Evolutionary conservation across 2,329 filamentous ascomycete genomes (phyloP).

Genomic region (Hirsutella minnesotensis): DNA sequence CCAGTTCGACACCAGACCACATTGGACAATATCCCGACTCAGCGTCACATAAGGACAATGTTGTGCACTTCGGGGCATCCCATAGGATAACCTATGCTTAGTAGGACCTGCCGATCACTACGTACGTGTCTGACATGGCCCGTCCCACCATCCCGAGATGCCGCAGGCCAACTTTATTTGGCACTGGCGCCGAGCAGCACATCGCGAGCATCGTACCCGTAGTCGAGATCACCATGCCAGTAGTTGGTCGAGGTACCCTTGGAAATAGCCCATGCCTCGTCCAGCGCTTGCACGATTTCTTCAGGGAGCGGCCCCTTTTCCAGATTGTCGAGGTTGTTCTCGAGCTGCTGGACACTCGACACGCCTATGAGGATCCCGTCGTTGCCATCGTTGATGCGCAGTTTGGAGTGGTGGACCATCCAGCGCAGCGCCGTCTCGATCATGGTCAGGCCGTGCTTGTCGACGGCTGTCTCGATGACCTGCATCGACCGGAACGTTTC

Average conservation of each 20-base stretch:
- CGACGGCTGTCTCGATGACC: slow-evolving; percentile 53
- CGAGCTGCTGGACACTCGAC: slow-evolving; percentile 44
- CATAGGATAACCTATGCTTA: too few species aligned
- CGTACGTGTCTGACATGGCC: too few species aligned
- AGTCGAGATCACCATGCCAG: slow-evolving; percentile 50
- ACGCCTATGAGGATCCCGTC: slow-evolving; percentile 51
- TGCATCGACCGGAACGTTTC: slow-evolving; percentile 49
- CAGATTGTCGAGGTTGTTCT: slow-evolving; percentile 43
- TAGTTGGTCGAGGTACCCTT: slow-evolving; percentile 45
- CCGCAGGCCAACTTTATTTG: slow-evolving; percentile 18
- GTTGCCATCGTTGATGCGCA: slow-evolving; percentile 38
- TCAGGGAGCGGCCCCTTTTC: slow-evolving; percentile 64
- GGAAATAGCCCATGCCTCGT: slow-evolving; percentile 64
- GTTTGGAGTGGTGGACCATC: slow-evolving; percentile 56
- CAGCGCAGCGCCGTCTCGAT: slow-evolving; percentile 66
- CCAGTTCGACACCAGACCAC: neutral
- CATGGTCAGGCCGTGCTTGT: slow-evolving; percentile 56
- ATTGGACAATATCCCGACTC: too few species aligned
- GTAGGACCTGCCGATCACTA: too few species aligned
- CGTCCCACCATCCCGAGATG: neutral
- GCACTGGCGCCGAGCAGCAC: slow-evolving; percentile 40
- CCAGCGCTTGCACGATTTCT: slow-evolving; percentile 62
- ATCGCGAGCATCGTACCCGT: slow-evolving; percentile 52
- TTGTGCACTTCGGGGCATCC: too few species aligned
- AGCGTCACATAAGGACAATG: too few species aligned